These are phyloP conservation scores for Backusella morwellensis DNA, from an alignment of 192 early-diverging fungal genomes.

Conservation along the genomic window DNA sequence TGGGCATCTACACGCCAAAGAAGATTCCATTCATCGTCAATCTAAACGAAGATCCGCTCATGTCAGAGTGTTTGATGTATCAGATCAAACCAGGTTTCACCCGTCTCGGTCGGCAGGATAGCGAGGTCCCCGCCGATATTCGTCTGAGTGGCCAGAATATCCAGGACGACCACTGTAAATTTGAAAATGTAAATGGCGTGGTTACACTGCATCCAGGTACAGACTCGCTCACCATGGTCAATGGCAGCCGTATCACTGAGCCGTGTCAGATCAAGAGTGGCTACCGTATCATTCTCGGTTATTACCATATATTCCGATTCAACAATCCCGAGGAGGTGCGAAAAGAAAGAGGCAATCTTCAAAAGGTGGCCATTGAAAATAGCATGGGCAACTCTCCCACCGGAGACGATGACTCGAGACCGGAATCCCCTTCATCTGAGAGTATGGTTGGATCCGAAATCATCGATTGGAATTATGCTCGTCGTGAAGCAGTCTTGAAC, in stretches of 20 bases:
- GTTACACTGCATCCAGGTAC: conserved; percentile 61
- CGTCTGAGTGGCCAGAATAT: conserved; percentile 47
- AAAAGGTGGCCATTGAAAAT: conserved; percentile 28
- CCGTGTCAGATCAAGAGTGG: conserved; percentile 62
- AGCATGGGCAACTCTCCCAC: conserved; percentile 25
- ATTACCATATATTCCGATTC: conserved; percentile 79
- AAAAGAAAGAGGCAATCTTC: conserved; percentile 48
- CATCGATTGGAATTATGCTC: conserved; percentile 78
- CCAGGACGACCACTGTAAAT: conserved; percentile 56
- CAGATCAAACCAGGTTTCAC: conserved; percentile 65
- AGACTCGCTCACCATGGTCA: conserved; percentile 67
- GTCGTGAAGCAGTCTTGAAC: conserved; percentile 64
- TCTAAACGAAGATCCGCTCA: conserved; percentile 73
- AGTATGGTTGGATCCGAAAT: conserved; percentile 47
- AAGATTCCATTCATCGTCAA: conserved; percentile 73
- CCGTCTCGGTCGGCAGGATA: conserved; percentile 47
- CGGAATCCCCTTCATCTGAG: conserved; percentile 31
- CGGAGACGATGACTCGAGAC: conserved; percentile 23
- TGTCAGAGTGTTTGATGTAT: conserved; percentile 78
- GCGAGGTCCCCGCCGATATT: conserved; percentile 39
- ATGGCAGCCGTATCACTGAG: conserved; percentile 62
- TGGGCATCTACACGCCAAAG: conserved; percentile 65
- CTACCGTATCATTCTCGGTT: conserved; percentile 75
- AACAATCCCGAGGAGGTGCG: conserved; percentile 81
- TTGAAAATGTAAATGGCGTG: conserved; percentile 55